Evolutionary conservation across 2,329 filamentous ascomycete species (phyloP), one percentile per base, ranked within the genome.

Genomic region (Neospermospora avenae): DNA sequence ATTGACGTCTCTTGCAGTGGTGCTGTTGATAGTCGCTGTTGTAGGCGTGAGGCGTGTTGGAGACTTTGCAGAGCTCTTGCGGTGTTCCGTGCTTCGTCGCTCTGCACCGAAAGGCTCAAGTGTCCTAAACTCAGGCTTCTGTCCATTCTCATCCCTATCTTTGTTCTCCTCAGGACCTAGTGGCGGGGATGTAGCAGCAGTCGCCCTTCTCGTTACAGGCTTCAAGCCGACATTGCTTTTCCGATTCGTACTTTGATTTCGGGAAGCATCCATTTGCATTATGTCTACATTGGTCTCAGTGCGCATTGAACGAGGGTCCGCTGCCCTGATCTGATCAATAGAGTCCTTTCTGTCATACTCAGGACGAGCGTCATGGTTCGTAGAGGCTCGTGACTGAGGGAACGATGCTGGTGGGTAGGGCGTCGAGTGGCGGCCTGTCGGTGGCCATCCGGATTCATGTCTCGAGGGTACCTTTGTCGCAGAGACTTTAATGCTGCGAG

Each of bases 251-350:
- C 20, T 18, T 13, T 34, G 25, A 13, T 52, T 6, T 13, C 28
- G n/a, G 35, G 49, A 46, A 16, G 48, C 41, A 13, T 51, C 37
- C 41, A 28, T 57, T 37, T 41, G 60, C 34, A n/a, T 18, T 2
- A 57, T 48, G 24, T 48, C 42, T 13, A 57, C 44, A 25, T 58
- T 37, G 14, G 52, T 52, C 53, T 67, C 61, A 10, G 58, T 46
- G 14, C 61, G 63, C 44, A 57, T 51, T 3, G 62, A 61, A 20
- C 61, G 58, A 4, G 64, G 66, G 61, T 68, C 66, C 39, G 61
- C 61, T 16, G 44, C 24, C 45, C 48, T 59, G 11, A 63, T 59
- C 18, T 58, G 41, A n/a, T 64, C 48, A 13, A 61, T 35, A 10
- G 39, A 41, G 10, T 46, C 57, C 35, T 61, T 53, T n/a, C 56